Evolutionary conservation across 2,329 filamentous ascomycete species (phyloP).

Genomic region (Neurospora sp.): DNA sequence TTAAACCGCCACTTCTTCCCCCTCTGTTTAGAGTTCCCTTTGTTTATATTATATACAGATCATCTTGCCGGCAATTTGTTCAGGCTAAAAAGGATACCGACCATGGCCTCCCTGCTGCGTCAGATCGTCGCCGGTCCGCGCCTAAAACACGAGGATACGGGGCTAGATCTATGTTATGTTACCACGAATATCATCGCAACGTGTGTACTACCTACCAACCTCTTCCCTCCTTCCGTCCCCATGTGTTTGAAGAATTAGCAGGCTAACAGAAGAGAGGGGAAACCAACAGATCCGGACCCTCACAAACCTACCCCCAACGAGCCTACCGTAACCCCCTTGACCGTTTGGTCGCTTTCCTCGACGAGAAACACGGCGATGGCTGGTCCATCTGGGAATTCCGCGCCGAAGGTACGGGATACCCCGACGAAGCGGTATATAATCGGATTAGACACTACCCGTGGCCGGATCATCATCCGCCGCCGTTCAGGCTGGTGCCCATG

Average conservation of each 20-base stretch:
- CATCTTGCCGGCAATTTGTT: not conserved
- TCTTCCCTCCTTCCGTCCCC: not conserved
- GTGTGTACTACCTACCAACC: conserved; percentile 26
- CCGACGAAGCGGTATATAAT: conserved; percentile 77
- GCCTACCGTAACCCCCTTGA: conserved; percentile 92
- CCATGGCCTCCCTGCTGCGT: conserved; percentile 68
- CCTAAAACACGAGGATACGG: conserved; percentile 73
- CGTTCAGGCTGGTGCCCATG: conserved; percentile 77
- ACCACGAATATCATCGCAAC: conserved; percentile 66
- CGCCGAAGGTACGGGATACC: conserved; percentile 92
- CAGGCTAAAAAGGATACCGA: not conserved
- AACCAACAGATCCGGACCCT: conserved; percentile 71
- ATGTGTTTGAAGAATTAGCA: not conserved
- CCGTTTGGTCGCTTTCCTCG: conserved; percentile 77
- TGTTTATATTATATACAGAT: not conserved
- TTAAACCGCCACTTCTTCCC: not conserved
- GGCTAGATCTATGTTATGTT: conserved; percentile 91
- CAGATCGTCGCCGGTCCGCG: conserved; percentile 88
- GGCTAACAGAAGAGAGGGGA: conserved; percentile 15
- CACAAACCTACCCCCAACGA: conserved; percentile 77
- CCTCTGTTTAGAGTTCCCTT: not conserved
- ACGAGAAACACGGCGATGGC: conserved; percentile 68
- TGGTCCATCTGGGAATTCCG: conserved; percentile 99
- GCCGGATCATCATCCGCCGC: conserved; percentile 94
- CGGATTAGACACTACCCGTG: conserved; percentile 88